Percentiles rank a stretch among this genome's conserved stretches.
phyloP scores from a whole-genome alignment of 306 rosid species.

The Astragalus glycyphyllos region DNA sequence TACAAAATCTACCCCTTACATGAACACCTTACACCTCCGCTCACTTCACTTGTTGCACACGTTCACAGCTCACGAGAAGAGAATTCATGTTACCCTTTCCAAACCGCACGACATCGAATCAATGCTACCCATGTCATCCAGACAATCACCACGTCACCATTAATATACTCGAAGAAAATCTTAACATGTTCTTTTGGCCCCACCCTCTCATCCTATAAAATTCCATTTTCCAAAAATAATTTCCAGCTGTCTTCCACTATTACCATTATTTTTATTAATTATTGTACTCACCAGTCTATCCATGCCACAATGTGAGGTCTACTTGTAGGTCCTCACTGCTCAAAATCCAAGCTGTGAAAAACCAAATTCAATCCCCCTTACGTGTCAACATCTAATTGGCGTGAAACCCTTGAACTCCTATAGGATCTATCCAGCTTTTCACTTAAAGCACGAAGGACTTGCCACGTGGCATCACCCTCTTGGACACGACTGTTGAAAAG shows the following conservation, averaged over 20 bases:
- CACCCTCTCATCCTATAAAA: not conserved
- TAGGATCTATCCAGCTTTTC: conserved; percentile 62
- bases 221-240: conserved; percentile 1
- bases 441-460: conserved; percentile 52
- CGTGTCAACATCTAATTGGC: conserved; percentile 52
- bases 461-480: conserved; percentile 98
- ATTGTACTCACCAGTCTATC: not conserved
- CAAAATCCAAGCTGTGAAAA: not conserved
- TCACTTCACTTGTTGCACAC: not conserved
- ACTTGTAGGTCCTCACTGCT: not conserved
- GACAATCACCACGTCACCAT: conserved; percentile 32
- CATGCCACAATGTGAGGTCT: conserved; percentile 4
- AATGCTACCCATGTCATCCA: conserved; percentile 20
- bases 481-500: conserved; percentile 56
- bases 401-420: conserved; percentile 50
- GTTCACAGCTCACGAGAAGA: not conserved
- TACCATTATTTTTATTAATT: not conserved
- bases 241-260: conserved; percentile 66
- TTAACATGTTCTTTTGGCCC: conserved; percentile 19
- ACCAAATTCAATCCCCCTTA: not conserved
- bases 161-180: conserved; percentile 22
- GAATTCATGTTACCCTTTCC: not conserved
- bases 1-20: conserved; percentile 18
- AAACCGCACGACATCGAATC: conserved; percentile 38
- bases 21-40: not conserved